Evolutionary conservation across 2,329 filamentous ascomycete genomes (phyloP).

Genomic region (Phialophora macrospora): DNA sequence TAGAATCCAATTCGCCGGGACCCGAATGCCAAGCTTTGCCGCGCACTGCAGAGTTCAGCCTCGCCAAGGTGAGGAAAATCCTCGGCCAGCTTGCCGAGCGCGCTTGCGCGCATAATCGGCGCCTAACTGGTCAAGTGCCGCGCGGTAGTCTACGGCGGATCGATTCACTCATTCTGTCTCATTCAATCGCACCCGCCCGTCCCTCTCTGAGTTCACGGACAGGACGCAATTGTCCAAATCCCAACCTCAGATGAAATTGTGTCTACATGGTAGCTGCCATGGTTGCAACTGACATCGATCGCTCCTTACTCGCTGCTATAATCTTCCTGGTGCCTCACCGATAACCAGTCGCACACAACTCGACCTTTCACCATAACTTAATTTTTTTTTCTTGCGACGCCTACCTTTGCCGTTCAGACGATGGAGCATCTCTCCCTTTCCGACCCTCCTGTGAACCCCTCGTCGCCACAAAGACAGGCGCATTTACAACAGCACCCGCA

Average conservation of each 20-base stretch:
- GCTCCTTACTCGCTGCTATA: background rate
- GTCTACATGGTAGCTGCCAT: conserved; percentile 23
- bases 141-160: background rate
- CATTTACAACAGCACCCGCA: conserved; percentile 32
- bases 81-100: too few species aligned
- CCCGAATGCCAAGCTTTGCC: too few species aligned
- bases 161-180: background rate
- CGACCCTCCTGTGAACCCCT: conserved; percentile 35
- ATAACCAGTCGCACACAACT: background rate
- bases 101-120: too few species aligned
- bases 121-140: background rate
- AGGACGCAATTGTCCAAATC: background rate
- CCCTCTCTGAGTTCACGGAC: background rate
- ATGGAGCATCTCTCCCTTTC: conserved; percentile 43
- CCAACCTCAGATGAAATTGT: background rate
- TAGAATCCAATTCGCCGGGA: too few species aligned
- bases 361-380: background rate
- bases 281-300: conserved; percentile 10
- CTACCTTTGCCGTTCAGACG: background rate
- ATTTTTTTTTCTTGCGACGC: too few species aligned
- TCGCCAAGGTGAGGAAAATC: too few species aligned
- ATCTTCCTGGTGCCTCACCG: conserved; percentile 14
- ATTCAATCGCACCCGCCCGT: background rate
- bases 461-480: conserved; percentile 23
- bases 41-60: too few species aligned